Evolutionary conservation across 352 stramenopile species (phyloP).

Genomic region (Globisporangium nunn): DNA sequence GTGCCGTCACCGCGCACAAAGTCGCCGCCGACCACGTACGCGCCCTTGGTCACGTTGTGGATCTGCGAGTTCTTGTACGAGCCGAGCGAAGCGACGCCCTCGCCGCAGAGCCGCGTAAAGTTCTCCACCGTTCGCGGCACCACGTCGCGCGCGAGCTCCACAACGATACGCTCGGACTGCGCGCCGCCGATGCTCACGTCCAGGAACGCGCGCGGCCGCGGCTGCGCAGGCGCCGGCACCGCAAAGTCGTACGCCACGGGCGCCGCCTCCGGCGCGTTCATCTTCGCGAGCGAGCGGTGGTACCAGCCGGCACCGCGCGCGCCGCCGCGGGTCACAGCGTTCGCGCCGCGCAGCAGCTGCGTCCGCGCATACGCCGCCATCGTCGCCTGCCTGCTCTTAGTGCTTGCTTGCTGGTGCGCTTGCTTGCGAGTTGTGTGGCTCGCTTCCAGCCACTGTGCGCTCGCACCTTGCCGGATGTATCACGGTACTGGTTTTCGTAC

Average conservation of each 20-base stretch:
- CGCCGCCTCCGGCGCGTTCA: constrained; percentile 62
- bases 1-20: constrained; percentile 68
- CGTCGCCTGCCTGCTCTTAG: background rate
- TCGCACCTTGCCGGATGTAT: constrained; percentile 6
- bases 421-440: constrained; percentile 14
- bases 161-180: constrained; percentile 64
- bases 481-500: background rate
- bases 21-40: constrained; percentile 70
- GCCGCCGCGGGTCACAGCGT: constrained; percentile 48
- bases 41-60: constrained; percentile 82
- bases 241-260: constrained; percentile 59
- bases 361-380: constrained; percentile 59
- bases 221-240: constrained; percentile 36
- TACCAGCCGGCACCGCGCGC: constrained; percentile 79
- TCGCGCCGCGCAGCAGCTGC: constrained; percentile 47
- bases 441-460: constrained; percentile 25
- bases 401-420: background rate
- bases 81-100: constrained; percentile 53
- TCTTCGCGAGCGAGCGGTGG: constrained; percentile 77
- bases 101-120: constrained; percentile 69
- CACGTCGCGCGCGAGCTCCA: constrained; percentile 81
- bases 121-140: constrained; percentile 70
- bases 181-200: constrained; percentile 80
- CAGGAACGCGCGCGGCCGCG: constrained; percentile 67
- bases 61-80: constrained; percentile 83